Conservation (phyloP, 352 stramenopile genomes). For the Peronospora belbahrii region DNA sequence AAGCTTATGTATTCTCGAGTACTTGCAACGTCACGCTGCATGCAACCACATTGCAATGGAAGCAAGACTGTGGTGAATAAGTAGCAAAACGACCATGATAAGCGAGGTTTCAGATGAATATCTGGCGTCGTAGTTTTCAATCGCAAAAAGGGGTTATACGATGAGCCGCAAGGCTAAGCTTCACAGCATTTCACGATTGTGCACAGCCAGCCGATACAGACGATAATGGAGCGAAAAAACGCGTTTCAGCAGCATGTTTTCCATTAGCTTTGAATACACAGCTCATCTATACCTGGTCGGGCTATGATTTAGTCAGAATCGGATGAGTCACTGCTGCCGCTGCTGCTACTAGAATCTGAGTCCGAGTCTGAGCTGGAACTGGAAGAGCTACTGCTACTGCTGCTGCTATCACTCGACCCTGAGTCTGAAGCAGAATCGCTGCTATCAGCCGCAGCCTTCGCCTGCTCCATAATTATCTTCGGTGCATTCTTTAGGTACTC, state of each 20-base stretch:
- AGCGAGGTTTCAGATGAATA: no score
- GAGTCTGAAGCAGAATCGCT: slow-evolving; percentile 40
- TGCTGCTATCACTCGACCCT: slow-evolving; percentile 35
- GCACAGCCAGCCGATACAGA: no score
- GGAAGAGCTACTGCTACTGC: slow-evolving; percentile 22
- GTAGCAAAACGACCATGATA: no score
- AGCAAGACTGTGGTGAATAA: no score
- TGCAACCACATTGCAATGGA: no score
- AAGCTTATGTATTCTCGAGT: no score
- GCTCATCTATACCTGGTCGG: slow-evolving; percentile 13
- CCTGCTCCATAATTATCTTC: slow-evolving; percentile 89
- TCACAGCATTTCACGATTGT: no score
- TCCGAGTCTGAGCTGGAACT: slow-evolving; percentile 24
- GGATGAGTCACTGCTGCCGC: slow-evolving; percentile 29
- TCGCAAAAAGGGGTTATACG: no score
- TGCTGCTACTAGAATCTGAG: slow-evolving; percentile 12
- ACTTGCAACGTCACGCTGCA: no score
- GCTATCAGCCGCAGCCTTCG: slow-evolving; percentile 31
- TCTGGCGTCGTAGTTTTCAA: no score
- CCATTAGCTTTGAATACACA: neutral
- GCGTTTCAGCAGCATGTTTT: slow-evolving; percentile 9
- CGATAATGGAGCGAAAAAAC: no score
- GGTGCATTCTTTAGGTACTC: slow-evolving; percentile 95
- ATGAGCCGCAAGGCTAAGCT: no score
- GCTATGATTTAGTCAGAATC: slow-evolving; percentile 30